Conservation (phyloP, 768 basidiomycete species). For the Hemileccinum impolitum region DNA sequence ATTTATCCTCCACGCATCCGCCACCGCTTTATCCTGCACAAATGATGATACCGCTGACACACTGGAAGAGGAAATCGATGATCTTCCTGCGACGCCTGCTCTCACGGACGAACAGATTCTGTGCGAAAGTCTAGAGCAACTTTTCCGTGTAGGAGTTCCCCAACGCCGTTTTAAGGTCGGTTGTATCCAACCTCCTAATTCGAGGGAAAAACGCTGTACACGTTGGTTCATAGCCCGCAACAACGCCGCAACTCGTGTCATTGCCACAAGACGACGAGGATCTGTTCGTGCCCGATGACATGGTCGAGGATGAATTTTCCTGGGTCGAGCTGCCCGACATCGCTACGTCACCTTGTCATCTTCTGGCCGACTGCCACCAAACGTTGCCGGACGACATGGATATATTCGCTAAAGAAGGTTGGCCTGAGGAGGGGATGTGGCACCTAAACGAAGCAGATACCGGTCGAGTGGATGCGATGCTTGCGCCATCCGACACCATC, state of each 20-base stretch:
- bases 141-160: slow-evolving; percentile 42
- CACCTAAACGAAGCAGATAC: slow-evolving; percentile 4
- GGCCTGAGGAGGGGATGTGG: slow-evolving; percentile 16
- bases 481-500: neutral
- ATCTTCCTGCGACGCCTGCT: neutral
- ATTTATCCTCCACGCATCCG: slow-evolving; percentile 26
- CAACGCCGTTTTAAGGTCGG: slow-evolving; percentile 48
- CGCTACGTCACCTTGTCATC: slow-evolving; percentile 1
- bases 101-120: slow-evolving; percentile 38
- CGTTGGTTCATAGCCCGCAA: slow-evolving; percentile 15
- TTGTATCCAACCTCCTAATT: slow-evolving; percentile 6
- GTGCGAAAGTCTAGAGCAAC: slow-evolving; percentile 39
- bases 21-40: slow-evolving; percentile 26
- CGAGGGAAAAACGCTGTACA: slow-evolving; percentile 1
- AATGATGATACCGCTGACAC: slow-evolving; percentile 3
- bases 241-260: slow-evolving; percentile 6
- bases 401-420: slow-evolving; percentile 13
- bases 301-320: slow-evolving; percentile 1
- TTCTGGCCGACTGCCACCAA: neutral
- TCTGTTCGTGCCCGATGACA: slow-evolving; percentile 15
- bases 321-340: slow-evolving; percentile 19
- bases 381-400: slow-evolving; percentile 16
- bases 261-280: slow-evolving; percentile 19
- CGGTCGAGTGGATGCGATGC: neutral
- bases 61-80: slow-evolving; percentile 12